Evolutionary conservation across 192 early-diverging fungal species (phyloP).

Genomic region (Coemansia sp.): DNA sequence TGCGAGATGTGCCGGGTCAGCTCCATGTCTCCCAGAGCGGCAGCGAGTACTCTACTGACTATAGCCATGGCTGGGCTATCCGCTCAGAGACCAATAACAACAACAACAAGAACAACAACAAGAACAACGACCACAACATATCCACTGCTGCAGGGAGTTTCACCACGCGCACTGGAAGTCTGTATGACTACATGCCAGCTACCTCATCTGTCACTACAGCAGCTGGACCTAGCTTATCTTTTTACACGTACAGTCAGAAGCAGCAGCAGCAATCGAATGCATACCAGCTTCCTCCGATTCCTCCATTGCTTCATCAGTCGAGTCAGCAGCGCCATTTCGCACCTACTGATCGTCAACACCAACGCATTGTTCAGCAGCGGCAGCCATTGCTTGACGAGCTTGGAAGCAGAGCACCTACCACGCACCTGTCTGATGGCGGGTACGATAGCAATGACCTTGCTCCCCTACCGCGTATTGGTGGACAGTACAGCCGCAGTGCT

Average conservation of each 20-base stretch:
- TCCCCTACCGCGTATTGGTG: background rate
- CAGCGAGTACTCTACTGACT: constrained; percentile 35
- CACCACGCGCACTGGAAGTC: constrained; percentile 18
- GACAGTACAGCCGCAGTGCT: constrained; percentile 2
- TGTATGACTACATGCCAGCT: constrained; percentile 6
- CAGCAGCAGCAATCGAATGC: background rate
- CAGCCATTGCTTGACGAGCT: constrained; percentile 12
- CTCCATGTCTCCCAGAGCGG: constrained; percentile 19
- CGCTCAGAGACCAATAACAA: constrained; percentile 20
- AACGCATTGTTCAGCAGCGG: constrained; percentile 28
- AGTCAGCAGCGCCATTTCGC: constrained; percentile 11
- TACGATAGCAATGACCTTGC: constrained; percentile 1
- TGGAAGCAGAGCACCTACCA: background rate
- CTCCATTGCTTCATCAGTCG: too few species aligned
- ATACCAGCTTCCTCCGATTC: too few species aligned
- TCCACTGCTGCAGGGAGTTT: constrained; percentile 18
- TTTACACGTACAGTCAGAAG: background rate
- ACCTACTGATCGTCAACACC: constrained; percentile 37
- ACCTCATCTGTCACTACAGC: background rate
- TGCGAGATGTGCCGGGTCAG: constrained; percentile 47
- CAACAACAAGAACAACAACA: constrained; percentile 4
- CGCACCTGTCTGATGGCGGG: background rate
- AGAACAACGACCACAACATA: background rate
- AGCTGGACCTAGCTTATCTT: background rate
- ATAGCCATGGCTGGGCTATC: constrained; percentile 37